Conservation (phyloP, 192 early-diverging fungal genomes). For the Gonapodya sp. region DNA sequence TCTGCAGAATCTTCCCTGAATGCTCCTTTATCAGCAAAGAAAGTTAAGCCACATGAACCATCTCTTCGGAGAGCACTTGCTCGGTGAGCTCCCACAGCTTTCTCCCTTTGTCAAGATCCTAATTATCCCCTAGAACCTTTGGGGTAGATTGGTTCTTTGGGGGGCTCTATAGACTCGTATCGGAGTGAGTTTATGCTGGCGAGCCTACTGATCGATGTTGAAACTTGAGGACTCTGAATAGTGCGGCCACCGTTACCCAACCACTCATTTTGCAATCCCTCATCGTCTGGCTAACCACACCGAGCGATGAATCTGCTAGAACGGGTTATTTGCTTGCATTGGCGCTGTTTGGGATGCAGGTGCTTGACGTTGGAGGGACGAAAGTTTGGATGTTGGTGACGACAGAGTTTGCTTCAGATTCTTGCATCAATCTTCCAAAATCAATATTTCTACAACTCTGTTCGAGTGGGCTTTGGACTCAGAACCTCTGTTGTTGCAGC, state of each 20-base stretch:
- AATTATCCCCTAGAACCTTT: background rate
- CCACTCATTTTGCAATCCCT: background rate
- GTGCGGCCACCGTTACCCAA: background rate
- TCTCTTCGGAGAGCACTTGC: background rate
- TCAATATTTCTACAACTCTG: constrained; percentile 31
- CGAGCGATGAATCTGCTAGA: too few species aligned
- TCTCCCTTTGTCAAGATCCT: background rate
- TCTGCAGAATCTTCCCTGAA: too few species aligned
- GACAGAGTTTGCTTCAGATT: constrained; percentile 23
- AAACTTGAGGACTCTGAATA: too few species aligned
- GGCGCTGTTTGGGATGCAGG: background rate
- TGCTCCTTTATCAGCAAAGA: too few species aligned
- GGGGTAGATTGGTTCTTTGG: background rate
- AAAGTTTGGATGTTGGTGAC: too few species aligned
- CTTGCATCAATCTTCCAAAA: constrained; percentile 23
- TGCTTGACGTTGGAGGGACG: too few species aligned
- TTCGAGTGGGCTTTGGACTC: constrained; percentile 27
- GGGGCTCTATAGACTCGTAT: background rate
- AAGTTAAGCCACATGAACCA: background rate
- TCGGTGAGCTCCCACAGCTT: background rate
- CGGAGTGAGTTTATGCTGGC: too few species aligned
- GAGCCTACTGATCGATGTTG: too few species aligned
- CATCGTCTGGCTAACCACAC: background rate
- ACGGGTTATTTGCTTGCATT: background rate
- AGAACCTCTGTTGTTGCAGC: constrained; percentile 30